Evolutionary conservation across 2,329 filamentous ascomycete species (phyloP).

Genomic region (Claviceps fusiformis): DNA sequence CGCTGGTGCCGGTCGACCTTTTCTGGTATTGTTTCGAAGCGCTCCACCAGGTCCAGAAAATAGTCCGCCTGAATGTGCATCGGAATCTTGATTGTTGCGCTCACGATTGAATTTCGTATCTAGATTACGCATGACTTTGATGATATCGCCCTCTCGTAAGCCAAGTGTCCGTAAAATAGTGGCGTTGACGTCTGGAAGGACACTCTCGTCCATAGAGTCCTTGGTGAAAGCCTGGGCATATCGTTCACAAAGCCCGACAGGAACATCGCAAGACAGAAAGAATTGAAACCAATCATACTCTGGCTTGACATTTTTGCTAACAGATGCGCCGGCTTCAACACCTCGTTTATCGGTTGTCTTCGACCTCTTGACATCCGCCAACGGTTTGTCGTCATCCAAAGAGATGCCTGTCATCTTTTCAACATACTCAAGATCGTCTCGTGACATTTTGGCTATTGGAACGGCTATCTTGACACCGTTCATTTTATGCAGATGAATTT

Average conservation of each 20-base stretch:
- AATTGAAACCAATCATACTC: conserved; percentile 99
- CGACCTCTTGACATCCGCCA: conserved; percentile 65
- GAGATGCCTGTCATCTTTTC: conserved; percentile 78
- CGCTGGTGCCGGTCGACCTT: conserved; percentile 77
- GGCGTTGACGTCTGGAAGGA: conserved; percentile 78
- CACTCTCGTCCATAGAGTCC: conserved; percentile 92
- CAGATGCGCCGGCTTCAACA: conserved; percentile 42
- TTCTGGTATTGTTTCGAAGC: conserved; percentile 86
- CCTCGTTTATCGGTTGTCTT: conserved; percentile 18
- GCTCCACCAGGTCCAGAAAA: conserved; percentile 90
- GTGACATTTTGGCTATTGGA: conserved; percentile 87
- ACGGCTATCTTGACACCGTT: conserved; percentile 98
- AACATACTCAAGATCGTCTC: conserved; percentile 89
- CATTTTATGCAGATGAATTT: conserved; percentile 94
- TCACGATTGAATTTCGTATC: conserved; percentile 66
- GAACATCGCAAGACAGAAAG: conserved; percentile 84
- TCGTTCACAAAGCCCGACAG: conserved; percentile 83
- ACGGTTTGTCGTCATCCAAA: conserved; percentile 84
- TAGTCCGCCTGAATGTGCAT: conserved; percentile 50
- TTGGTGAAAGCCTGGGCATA: conserved; percentile 80
- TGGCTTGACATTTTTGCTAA: conserved; percentile 48
- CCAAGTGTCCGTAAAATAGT: conserved; percentile 74
- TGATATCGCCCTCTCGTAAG: conserved; percentile 90
- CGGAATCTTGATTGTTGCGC: conserved; percentile 40
- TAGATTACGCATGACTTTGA: conserved; percentile 83